Evolutionary conservation across 371 early-diverging fungal genomes (phyloP).

Genomic region (Agmasoma carcini): DNA sequence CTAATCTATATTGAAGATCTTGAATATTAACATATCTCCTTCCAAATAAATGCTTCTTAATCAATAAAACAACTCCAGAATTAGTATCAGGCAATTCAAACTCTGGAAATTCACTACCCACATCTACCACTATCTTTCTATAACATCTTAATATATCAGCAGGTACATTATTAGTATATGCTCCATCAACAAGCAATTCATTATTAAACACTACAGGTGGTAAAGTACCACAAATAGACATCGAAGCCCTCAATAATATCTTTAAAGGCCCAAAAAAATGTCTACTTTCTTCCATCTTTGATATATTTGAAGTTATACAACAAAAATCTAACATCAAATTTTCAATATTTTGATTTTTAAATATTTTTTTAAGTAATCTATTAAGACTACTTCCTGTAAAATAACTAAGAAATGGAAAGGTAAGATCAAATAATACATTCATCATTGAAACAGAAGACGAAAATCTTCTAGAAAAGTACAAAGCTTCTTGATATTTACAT

Average conservation of each 20-base stretch:
- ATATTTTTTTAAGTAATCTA: constrained; percentile 75
- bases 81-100: constrained; percentile 76
- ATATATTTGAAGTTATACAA: constrained; percentile 86
- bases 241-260: constrained; percentile 89
- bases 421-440: constrained; percentile 75
- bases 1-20: constrained; percentile 84
- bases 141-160: constrained; percentile 72
- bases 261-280: constrained; percentile 78
- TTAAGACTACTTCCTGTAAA: constrained; percentile 72
- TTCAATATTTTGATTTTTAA: constrained; percentile 76
- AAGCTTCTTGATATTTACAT: constrained; percentile 68
- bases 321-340: constrained; percentile 94
- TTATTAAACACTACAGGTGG: constrained; percentile 79
- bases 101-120: constrained; percentile 70
- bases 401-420: constrained; percentile 62
- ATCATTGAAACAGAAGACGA: constrained; percentile 64
- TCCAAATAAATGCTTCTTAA: constrained; percentile 67
- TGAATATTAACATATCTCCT: constrained; percentile 70
- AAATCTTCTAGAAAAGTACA: constrained; percentile 64
- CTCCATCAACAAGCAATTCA: constrained; percentile 89
- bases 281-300: constrained; percentile 73
- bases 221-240: constrained; percentile 74
- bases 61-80: constrained; percentile 75
- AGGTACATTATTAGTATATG: constrained; percentile 92
- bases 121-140: constrained; percentile 84